Evolutionary conservation across 2,329 filamentous ascomycete genomes (phyloP), one percentile per base, ranked within the genome.

Genomic region (Podosphaera fusca): DNA sequence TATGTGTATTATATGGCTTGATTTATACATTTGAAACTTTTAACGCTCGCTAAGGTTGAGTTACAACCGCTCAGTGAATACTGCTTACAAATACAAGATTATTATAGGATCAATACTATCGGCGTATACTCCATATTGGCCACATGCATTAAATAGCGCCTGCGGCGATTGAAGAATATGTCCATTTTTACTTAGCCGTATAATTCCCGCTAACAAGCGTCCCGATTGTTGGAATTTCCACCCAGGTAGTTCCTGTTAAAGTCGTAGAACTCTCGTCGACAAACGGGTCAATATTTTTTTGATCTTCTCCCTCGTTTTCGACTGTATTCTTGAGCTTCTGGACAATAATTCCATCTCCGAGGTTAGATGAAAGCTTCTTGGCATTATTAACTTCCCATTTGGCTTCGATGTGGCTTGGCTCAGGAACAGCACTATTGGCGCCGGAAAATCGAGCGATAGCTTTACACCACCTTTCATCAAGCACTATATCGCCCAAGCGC

Each of bases 401-500:
- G 0, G 86, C 86, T 68, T 98, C 90, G 7, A 94, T 77, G 56
- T 79, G 81, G 0, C 88, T 87, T 4, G 85, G 79, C 60, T 79
- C 80, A 0, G 85, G 81, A 63, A 80, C 80, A 55, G 79, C 75
- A 31, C 79, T 79, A 38, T 89, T 83, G 0, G 85, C 86, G 31
- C 82, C 75, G 8, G 77, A 72, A 63, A 98, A 85, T 2, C 88
- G 80, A 59, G 87, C 92, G 5, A 95, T 81, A 58, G 95, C 79
- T 70, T 87, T 90, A 64, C 84, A 77, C 61, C 79, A 71, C 50
- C 75, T 73, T 0, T 82, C 69, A 14, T 76, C 77, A 47, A 84
- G 74, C 0, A 80, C 84, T 14, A 96, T 73, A 60, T 94, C 84
- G 51, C 82, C 82, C 0, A 92, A 70, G 12, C 82, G 80, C 86